Evolutionary conservation across 2,329 filamentous ascomycete genomes (phyloP).

Genomic region (Phialophora macrospora): DNA sequence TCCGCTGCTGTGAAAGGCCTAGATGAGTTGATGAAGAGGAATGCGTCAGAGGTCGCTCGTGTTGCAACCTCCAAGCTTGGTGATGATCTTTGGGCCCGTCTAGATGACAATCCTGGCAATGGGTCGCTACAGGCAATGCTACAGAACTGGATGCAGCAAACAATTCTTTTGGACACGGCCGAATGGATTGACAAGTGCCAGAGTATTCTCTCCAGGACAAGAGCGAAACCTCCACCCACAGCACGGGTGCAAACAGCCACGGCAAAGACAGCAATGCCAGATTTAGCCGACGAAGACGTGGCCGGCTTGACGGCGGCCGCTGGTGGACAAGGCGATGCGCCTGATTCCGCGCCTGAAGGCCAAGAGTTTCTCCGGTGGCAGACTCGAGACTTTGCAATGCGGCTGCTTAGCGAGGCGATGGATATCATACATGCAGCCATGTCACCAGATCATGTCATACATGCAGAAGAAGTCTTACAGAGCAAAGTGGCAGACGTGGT

Average conservation of each 20-base stretch:
- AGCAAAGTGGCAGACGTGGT: conserved; percentile 88
- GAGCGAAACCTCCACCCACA: conserved; percentile 64
- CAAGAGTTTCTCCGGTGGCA: conserved; percentile 95
- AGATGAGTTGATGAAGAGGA: conserved; percentile 92
- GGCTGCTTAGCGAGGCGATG: conserved; percentile 83
- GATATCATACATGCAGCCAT: conserved; percentile 77
- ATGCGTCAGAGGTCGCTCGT: conserved; percentile 79
- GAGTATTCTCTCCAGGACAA: conserved; percentile 84
- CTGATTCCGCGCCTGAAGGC: conserved; percentile 59
- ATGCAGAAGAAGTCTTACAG: conserved; percentile 78
- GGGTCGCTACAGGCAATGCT: conserved; percentile 85
- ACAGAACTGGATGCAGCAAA: conserved; percentile 91
- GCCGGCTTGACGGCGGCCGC: conserved; percentile 87
- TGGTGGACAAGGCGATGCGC: conserved; percentile 62
- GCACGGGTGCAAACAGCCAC: conserved; percentile 37
- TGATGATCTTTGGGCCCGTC: conserved; percentile 86
- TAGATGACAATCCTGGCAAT: conserved; percentile 77
- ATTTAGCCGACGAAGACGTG: conserved; percentile 93
- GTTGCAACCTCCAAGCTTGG: conserved; percentile 80
- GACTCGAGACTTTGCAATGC: conserved; percentile 90
- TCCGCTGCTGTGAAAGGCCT: conserved; percentile 85
- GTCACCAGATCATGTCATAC: conserved; percentile 75
- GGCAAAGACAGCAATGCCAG: conserved; percentile 61
- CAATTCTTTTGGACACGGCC: conserved; percentile 76
- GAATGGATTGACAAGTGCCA: conserved; percentile 91